phyloP scores from a whole-genome alignment of 169 alveolate species.

The Perkinsus olseni region DNA sequence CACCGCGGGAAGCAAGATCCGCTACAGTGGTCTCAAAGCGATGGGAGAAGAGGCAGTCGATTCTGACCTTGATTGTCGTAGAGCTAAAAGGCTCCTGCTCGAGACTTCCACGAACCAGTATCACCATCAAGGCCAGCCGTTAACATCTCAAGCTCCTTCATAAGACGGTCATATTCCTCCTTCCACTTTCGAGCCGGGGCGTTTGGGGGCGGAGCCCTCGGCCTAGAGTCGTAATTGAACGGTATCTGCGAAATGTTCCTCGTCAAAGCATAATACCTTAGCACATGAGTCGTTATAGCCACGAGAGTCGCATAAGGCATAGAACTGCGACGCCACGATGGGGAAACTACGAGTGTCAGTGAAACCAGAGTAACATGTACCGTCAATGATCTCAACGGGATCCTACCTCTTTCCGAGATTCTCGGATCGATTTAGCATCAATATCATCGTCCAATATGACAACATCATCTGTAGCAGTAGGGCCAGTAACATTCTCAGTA shows the following conservation, averaged over 20 bases:
- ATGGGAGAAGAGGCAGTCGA: not conserved
- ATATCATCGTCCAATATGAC: not conserved
- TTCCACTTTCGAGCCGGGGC: not conserved
- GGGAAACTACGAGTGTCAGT: not conserved
- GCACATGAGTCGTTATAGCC: not conserved
- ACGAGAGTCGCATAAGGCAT: not conserved
- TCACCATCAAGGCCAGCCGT: not conserved
- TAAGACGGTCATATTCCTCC: not conserved
- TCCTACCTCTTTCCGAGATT: not conserved
- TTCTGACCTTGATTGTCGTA: not conserved
- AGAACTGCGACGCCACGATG: not conserved
- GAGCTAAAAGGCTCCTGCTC: not conserved
- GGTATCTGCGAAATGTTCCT: not conserved
- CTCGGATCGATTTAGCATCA: not conserved
- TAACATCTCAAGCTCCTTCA: not conserved
- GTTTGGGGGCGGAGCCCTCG: not conserved
- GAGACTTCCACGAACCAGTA: not conserved
- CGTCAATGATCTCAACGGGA: not conserved
- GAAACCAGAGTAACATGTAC: not conserved
- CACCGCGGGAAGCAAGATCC: not conserved
- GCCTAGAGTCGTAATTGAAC: not conserved
- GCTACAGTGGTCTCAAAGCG: not conserved
- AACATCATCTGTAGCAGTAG: not conserved
- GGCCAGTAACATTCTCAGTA: not conserved
- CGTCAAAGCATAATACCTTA: not conserved